Evolutionary conservation across 495 filamentous ascomycete species (phyloP), one percentile per base, ranked within the genome.

Genomic region (Talaromyces stipitatus): DNA sequence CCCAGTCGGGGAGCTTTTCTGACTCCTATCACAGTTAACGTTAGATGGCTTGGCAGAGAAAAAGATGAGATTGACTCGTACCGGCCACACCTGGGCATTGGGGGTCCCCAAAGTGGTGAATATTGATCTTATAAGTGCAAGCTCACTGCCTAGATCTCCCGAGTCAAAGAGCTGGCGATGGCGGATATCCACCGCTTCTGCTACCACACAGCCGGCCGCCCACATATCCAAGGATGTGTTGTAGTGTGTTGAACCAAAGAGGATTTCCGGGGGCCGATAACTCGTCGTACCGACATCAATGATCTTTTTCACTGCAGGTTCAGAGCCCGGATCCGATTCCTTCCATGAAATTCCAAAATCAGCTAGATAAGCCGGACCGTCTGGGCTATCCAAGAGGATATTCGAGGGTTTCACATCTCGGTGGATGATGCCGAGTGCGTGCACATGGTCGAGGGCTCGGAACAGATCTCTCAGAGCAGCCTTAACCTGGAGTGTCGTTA

Each of bases 291-390:
- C 94, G 9, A 99, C 86, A 68, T 99, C 94, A 12, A 91, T 86
- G 59, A 96, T 87, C 70, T 96, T 97, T 51, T 78, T 60, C 51
- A 80, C 68, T 8, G 75, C 60, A 8, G 85, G 81, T 66, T 97
- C 91, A 14, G 81, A 78, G 2, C 70, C 64, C 2, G 74, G 55
- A 28, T 85, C 86, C 2, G 72, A 66, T 8, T 85, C 81, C 58
- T 85, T 82, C 88, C 88, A 97, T 7, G 92, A 82, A 33, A 92
- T 92, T 20, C 94, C 94, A 72, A 98, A 97, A 70, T 98, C 94
- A 14, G 87, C 83, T 18, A 98, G 75, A 50, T 84, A 86, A 3
- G 88, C 88, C 1, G 87, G 85, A 2, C 89, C 87, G n/a, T 76
- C 67, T 0, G 78, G 72, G 1, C 83, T 82, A 36, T 80, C 69